Conservation (phyloP, 2,329 filamentous ascomycete species). For the Aspergillus hiratsukae region DNA sequence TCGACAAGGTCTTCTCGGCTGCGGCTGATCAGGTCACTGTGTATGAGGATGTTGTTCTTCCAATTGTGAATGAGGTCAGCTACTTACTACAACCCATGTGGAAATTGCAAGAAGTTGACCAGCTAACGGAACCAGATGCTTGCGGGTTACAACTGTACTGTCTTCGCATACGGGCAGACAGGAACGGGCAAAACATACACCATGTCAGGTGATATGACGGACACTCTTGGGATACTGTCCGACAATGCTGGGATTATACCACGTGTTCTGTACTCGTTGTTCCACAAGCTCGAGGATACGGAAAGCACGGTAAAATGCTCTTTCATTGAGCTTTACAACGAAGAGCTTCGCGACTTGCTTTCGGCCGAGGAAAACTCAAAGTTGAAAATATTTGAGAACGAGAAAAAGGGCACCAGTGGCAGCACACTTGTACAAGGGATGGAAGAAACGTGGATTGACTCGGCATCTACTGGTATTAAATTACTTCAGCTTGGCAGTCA, state of each 20-base stretch:
- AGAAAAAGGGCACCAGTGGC: constrained; percentile 68
- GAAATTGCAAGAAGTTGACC: neutral
- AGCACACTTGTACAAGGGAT: constrained; percentile 92
- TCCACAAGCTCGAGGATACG: constrained; percentile 74
- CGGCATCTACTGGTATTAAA: constrained; percentile 78
- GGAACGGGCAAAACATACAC: constrained; percentile 99
- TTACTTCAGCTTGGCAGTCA: constrained; percentile 83
- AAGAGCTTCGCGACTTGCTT: constrained; percentile 87
- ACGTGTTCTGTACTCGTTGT: constrained; percentile 79
- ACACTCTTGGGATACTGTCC: constrained; percentile 77
- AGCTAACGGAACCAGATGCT: constrained; percentile 62
- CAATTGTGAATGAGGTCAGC: constrained; percentile 83
- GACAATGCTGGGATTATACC: constrained; percentile 95
- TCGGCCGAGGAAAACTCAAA: constrained; percentile 76
- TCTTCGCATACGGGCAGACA: constrained; percentile 97
- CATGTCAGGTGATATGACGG: constrained; percentile 96
- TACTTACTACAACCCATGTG: neutral
- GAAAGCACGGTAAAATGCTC: constrained; percentile 95
- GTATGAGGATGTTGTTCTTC: constrained; percentile 91
- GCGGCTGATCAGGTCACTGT: constrained; percentile 91
- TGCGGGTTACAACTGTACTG: constrained; percentile 92
- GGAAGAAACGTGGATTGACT: constrained; percentile 92
- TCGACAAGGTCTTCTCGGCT: constrained; percentile 94
- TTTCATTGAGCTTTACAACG: constrained; percentile 98
- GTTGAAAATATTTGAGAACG: constrained; percentile 91